phyloP scores from a whole-genome alignment of 192 early-diverging fungal genomes.

The Mortierella antarctica region DNA sequence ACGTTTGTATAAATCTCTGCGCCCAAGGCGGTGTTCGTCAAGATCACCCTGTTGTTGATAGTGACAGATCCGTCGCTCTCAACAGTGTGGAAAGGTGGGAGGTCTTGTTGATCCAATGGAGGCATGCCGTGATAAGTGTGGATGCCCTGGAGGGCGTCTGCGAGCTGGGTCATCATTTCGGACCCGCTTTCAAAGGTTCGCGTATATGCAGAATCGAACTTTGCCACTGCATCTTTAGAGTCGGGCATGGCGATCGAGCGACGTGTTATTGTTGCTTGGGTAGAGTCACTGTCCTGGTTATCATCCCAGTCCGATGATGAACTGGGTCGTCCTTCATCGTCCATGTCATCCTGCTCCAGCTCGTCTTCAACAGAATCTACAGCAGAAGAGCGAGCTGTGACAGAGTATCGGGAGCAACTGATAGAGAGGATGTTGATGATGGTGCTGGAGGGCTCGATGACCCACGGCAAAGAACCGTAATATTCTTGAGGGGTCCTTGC shows the following conservation, averaged over 20 bases:
- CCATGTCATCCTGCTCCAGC: neutral
- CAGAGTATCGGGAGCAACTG: conserved; percentile 27
- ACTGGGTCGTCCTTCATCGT: neutral
- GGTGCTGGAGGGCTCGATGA: neutral
- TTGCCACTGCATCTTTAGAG: neutral
- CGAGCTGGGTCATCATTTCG: conserved; percentile 6
- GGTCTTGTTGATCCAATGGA: conserved; percentile 32
- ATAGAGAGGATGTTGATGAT: conserved; percentile 22
- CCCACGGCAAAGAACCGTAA: conserved; percentile 7
- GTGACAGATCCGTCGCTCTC: conserved; percentile 11
- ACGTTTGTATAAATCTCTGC: conserved; percentile 5
- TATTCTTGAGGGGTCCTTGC: conserved; percentile 34
- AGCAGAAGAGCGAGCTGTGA: neutral
- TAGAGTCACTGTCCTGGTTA: neutral
- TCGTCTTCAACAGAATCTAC: neutral
- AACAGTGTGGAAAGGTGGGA: conserved; percentile 16
- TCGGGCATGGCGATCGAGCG: neutral
- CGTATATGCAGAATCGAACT: neutral
- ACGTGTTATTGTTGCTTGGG: neutral
- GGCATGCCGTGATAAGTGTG: conserved; percentile 17
- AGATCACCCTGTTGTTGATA: conserved; percentile 16
- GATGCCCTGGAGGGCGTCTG: conserved; percentile 11
- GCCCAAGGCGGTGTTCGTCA: neutral
- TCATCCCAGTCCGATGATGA: neutral
- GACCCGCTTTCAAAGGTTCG: neutral